phyloP scores from a whole-genome alignment of 2,329 filamentous ascomycete species.

The Cytospora piceicola region DNA sequence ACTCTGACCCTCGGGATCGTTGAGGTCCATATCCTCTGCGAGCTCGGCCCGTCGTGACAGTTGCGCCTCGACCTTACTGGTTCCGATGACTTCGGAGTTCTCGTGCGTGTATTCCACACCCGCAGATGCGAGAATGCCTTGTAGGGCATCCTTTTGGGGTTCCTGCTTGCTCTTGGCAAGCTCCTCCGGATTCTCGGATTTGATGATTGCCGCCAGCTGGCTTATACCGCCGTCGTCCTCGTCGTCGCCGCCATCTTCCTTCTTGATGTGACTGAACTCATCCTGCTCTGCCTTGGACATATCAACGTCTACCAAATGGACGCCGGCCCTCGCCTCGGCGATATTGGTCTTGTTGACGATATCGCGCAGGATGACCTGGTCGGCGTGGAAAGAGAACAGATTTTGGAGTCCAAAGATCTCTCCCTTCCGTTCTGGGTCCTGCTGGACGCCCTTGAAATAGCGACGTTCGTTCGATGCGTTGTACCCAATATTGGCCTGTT shows the following conservation, averaged over 20 bases:
- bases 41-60: constrained; percentile 77
- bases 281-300: constrained; percentile 62
- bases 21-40: constrained; percentile 47
- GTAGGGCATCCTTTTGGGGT: constrained; percentile 71
- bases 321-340: constrained; percentile 85
- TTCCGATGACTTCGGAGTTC: constrained; percentile 92
- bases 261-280: constrained; percentile 46
- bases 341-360: constrained; percentile 99
- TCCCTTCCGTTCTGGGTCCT: constrained; percentile 78
- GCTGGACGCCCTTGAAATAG: constrained; percentile 94
- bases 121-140: constrained; percentile 84
- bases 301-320: constrained; percentile 78
- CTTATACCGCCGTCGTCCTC: constrained; percentile 70
- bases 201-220: constrained; percentile 68
- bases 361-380: constrained; percentile 82
- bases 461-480: constrained; percentile 88
- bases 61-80: constrained; percentile 86
- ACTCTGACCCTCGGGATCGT: constrained; percentile 46
- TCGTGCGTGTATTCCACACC: constrained; percentile 96
- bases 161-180: constrained; percentile 42
- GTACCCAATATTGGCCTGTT: constrained; percentile 97
- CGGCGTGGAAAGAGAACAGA: constrained; percentile 78
- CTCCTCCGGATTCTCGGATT: constrained; percentile 49
- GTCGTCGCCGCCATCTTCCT: constrained; percentile 50
- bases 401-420: constrained; percentile 93